A percentile compares a stretch with the other conserved stretches of the same genome.
Conservation (phyloP, 208 protist species). For the Crithidia fasciculata region DNA sequence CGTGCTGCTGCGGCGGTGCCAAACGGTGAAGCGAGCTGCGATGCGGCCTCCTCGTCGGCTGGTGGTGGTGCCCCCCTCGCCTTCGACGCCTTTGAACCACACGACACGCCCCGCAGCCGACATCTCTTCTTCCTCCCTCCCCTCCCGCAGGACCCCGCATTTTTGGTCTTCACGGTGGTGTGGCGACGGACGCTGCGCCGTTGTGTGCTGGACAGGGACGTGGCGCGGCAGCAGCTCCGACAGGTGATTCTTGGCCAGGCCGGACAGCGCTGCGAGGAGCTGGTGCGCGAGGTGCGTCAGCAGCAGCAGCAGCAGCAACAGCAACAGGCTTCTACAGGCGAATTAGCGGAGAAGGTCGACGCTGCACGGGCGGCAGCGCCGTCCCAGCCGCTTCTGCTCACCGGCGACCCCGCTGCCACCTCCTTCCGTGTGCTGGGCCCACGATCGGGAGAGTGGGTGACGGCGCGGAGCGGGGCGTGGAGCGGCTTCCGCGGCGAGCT, state of each 20-base stretch:
- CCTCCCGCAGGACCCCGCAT: conserved; percentile 54
- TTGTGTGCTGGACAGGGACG: conserved; percentile 35
- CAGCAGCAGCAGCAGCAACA: conserved; percentile 4
- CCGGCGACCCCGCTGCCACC: conserved; percentile 16
- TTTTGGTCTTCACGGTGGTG: conserved; percentile 47
- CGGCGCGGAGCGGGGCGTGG: conserved; percentile 17
- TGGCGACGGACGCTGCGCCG: conserved; percentile 50
- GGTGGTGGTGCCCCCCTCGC: not conserved
- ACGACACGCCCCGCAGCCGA: conserved; percentile 30
- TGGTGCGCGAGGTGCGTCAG: conserved; percentile 23
- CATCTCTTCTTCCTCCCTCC: conserved; percentile 61
- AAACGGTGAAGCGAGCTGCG: not conserved
- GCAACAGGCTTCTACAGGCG: not conserved
- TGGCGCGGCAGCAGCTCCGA: conserved; percentile 39
- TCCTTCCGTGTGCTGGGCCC: conserved; percentile 33
- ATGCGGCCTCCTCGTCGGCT: not conserved
- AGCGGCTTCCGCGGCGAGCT: conserved; percentile 36
- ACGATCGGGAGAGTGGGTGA: conserved; percentile 29
- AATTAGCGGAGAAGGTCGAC: too few relatives aligned
- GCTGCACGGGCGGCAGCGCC: not conserved
- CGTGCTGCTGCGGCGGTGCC: not conserved
- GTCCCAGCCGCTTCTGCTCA: conserved; percentile 15
- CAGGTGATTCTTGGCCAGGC: conserved; percentile 37
- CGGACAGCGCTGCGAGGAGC: conserved; percentile 39
- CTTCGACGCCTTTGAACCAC: conserved; percentile 55